These are phyloP conservation scores for Peronospora belbahrii DNA, from an alignment of 352 stramenopile species.

Conservation along the genomic window DNA sequence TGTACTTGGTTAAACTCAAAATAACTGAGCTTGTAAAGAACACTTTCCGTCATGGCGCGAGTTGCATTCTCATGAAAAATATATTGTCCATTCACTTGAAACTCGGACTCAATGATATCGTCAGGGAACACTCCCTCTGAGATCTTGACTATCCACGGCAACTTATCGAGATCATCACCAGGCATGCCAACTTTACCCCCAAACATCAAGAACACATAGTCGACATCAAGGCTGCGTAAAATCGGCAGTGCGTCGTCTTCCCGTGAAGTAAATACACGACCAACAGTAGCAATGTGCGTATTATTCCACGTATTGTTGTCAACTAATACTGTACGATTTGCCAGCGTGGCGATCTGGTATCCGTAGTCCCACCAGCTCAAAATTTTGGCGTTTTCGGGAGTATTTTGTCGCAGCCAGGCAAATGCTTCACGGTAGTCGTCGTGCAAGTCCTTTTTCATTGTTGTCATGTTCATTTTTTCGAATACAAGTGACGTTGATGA, in stretches of 20 bases:
- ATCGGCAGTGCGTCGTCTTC: slow-evolving; percentile 70
- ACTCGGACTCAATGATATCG: slow-evolving; percentile 80
- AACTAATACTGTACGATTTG: slow-evolving; percentile 82
- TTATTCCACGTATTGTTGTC: slow-evolving; percentile 98
- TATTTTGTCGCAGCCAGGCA: slow-evolving; percentile 73
- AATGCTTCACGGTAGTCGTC: slow-evolving; percentile 84
- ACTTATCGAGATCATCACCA: slow-evolving; percentile 90
- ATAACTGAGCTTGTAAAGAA: slow-evolving; percentile 92
- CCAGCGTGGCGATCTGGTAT: slow-evolving; percentile 75
- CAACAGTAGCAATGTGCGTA: slow-evolving; percentile 93
- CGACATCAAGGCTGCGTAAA: slow-evolving; percentile 62
- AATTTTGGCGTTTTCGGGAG: slow-evolving; percentile 53
- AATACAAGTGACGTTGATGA: slow-evolving; percentile 76
- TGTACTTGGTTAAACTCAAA: slow-evolving; percentile 56
- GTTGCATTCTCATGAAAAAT: slow-evolving; percentile 66
- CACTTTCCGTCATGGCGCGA: slow-evolving; percentile 71
- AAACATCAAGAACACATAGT: slow-evolving; percentile 79
- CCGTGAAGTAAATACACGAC: slow-evolving; percentile 60
- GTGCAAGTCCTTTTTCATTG: slow-evolving; percentile 31
- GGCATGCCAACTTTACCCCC: slow-evolving; percentile 55
- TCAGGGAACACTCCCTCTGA: slow-evolving; percentile 79
- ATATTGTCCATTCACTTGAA: slow-evolving; percentile 60
- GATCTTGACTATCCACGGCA: slow-evolving; percentile 91
- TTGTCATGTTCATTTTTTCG: slow-evolving; percentile 48
- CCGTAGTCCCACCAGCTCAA: slow-evolving; percentile 86